Conservation (phyloP, 345 rosid genomes). For the Eucalyptus erythrocorys region DNA sequence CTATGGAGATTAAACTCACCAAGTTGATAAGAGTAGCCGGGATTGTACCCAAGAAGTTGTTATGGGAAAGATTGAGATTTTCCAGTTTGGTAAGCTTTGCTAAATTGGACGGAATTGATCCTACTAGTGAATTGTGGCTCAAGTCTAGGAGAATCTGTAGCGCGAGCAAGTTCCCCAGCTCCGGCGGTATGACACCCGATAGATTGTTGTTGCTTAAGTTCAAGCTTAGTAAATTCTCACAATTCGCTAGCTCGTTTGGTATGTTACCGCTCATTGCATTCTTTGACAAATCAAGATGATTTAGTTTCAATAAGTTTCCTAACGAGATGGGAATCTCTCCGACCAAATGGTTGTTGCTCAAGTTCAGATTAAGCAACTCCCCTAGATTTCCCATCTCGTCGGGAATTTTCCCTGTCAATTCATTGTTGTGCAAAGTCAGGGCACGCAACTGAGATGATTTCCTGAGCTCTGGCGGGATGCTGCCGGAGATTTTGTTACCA, state of each 20-base stretch:
- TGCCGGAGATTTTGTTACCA: slow-evolving; percentile 37
- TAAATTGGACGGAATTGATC: slow-evolving; percentile 28
- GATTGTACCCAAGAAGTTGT: slow-evolving; percentile 33
- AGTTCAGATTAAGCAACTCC: slow-evolving; percentile 17
- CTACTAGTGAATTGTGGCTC: too few species aligned
- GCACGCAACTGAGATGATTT: slow-evolving; percentile 16
- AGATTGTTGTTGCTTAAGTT: too few species aligned
- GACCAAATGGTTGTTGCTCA: slow-evolving; percentile 34
- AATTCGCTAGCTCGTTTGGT: too few species aligned
- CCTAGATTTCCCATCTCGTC: slow-evolving; percentile 26
- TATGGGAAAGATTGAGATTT: slow-evolving; percentile 44
- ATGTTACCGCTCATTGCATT: too few species aligned
- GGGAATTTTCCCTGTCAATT: slow-evolving; percentile 40
- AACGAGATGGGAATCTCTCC: too few species aligned
- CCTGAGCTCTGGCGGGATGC: slow-evolving; percentile 45
- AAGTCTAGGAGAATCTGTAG: too few species aligned
- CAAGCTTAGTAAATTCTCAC: too few species aligned
- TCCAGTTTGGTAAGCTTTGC: slow-evolving; percentile 26
- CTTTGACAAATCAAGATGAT: too few species aligned
- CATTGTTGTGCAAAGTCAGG: slow-evolving; percentile 29
- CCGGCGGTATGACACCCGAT: too few species aligned
- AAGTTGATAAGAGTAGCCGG: slow-evolving; percentile 26
- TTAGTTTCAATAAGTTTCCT: too few species aligned
- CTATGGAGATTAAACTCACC: slow-evolving; percentile 18
- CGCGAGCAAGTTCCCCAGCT: too few species aligned